These are phyloP conservation scores for Cryphonectria radicalis DNA, from an alignment of 2,329 filamentous ascomycete species.

Conservation along the genomic window DNA sequence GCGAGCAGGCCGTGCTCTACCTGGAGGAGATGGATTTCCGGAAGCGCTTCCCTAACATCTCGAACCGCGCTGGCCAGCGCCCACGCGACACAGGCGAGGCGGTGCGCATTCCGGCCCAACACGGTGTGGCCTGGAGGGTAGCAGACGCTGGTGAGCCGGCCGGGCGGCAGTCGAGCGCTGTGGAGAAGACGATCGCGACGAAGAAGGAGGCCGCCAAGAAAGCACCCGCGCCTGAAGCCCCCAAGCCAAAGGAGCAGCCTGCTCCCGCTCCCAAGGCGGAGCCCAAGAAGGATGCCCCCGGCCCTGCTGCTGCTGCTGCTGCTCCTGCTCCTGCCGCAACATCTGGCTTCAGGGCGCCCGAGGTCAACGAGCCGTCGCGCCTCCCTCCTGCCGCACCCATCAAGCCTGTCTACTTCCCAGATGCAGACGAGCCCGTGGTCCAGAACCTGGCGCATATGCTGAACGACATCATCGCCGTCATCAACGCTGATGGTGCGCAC, in stretches of 20 bases:
- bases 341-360: constrained; percentile 55
- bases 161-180: constrained; percentile 66
- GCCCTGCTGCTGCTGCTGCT: constrained; percentile 36
- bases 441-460: constrained; percentile 94
- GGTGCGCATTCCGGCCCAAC: constrained; percentile 83
- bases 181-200: constrained; percentile 41
- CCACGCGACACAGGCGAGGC: constrained; percentile 65
- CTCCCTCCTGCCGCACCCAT: constrained; percentile 71
- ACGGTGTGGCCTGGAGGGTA: constrained; percentile 81
- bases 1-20: constrained; percentile 92
- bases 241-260: constrained; percentile 34
- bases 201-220: constrained; percentile 37
- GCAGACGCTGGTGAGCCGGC: constrained; percentile 62
- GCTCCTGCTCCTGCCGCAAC: constrained; percentile 34
- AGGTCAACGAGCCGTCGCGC: constrained; percentile 68
- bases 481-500: constrained; percentile 83
- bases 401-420: constrained; percentile 74
- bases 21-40: constrained; percentile 94
- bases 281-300: constrained; percentile 32
- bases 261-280: constrained; percentile 39
- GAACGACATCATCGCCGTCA: constrained; percentile 92
- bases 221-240: constrained; percentile 35
- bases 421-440: constrained; percentile 83
- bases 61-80: constrained; percentile 52
- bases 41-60: constrained; percentile 71